These are phyloP conservation scores for Apiospora koreana DNA, from an alignment of 2,329 filamentous ascomycete species.

Conservation along the genomic window DNA sequence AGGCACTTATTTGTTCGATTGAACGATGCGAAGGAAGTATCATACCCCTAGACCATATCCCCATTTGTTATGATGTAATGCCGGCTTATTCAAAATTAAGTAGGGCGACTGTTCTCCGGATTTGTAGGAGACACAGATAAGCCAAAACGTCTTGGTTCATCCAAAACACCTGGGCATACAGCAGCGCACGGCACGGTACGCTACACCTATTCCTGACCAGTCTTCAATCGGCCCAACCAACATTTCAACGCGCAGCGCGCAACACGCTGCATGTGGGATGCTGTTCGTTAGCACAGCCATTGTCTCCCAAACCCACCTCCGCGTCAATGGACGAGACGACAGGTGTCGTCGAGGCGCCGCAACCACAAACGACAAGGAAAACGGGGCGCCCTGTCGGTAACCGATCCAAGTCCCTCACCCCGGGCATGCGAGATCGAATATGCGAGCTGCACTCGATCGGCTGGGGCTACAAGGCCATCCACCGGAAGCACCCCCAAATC, in stretches of 20 bases:
- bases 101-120: background rate
- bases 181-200: too few species aligned
- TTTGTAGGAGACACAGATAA: too few species aligned
- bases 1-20: background rate
- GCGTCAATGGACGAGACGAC: too few species aligned
- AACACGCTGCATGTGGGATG: too few species aligned
- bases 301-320: too few species aligned
- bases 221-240: too few species aligned
- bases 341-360: too few species aligned
- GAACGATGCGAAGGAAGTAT: constrained; percentile 14
- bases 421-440: background rate
- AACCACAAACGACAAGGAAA: constrained; percentile 47
- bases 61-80: background rate
- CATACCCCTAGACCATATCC: constrained; percentile 16
- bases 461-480: background rate
- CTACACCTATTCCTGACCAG: too few species aligned
- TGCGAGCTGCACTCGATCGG: background rate
- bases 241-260: too few species aligned
- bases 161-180: background rate
- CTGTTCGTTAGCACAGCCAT: too few species aligned
- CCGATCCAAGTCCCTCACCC: background rate
- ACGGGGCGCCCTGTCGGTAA: background rate
- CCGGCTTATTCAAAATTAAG: too few species aligned
- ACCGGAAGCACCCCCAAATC: background rate
- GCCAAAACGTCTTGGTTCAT: too few species aligned